Base-by-base conservation (phyloP, 371 early-diverging fungal species). In the Haplosporangium sp. region DNA sequence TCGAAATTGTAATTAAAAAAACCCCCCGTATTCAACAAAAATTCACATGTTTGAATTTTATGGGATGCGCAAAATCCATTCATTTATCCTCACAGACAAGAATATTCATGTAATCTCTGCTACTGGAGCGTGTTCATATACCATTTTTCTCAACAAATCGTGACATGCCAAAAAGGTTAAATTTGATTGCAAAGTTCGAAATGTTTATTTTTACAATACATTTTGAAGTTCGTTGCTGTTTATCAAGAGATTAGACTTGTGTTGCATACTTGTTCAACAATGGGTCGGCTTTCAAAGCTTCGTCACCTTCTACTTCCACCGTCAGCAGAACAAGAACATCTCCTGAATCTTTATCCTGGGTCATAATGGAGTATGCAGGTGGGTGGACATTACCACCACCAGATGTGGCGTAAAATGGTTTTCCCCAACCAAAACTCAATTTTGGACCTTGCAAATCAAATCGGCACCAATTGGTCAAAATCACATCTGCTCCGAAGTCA, bases 381-480 rank as follows among this genome's bases (percentile, higher is more conserved):
- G 86, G 86, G 17, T 60, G 73, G 20, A 55, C 37, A 3, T 20
- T 50, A 47, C 75, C 84, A 38, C 69, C 67, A 1, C 85, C 86
- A 19, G 74, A 40, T 0, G 85, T 84, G 39, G 84, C 42, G 27
- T 37, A 27, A 63, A 86, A 86, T 35, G 84, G 84, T 19, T 79
- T 82, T 60, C 86, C 86, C 85, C 85, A 86, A 42, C 86, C 86
- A 62, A 86, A 61, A 74, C 76, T 77, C 37, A 85, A 34, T 39
- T 71, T 67, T 56, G 84, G 73, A 57, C 86, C 81, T 34, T 84
- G 57, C 15, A 86, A 56, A 72, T 86, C 86, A 79, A 83, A 83
- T 61, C 67, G 72, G 55, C 83, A 86, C 86, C 86, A 86, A 55
- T 86, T 86, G 9, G 86, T 84, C 53, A 85, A 72, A 2, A 84